Conservation (phyloP, 768 basidiomycete species). For the Botryobasidium botryosum region DNA sequence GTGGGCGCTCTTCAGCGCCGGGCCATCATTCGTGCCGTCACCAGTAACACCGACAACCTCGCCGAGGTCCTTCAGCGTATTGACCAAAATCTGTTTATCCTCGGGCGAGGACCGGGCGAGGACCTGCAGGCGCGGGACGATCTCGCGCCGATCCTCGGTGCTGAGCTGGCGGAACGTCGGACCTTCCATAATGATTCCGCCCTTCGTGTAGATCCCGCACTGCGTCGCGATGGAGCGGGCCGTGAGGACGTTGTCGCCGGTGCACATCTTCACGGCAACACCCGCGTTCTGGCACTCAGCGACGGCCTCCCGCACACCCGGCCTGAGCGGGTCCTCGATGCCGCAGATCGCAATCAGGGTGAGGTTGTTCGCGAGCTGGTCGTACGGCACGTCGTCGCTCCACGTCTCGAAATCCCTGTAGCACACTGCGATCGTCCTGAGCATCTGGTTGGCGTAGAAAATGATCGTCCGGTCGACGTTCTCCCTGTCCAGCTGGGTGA, state of each 20-base stretch:
- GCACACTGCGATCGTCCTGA: constrained; percentile 87
- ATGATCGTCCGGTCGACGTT: constrained; percentile 90
- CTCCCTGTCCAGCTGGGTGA: constrained; percentile 49
- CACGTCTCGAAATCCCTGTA: constrained; percentile 75
- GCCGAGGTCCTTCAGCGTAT: constrained; percentile 69
- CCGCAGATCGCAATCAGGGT: constrained; percentile 82
- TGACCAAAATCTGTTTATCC: constrained; percentile 88
- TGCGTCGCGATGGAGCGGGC: constrained; percentile 93
- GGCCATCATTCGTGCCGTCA: constrained; percentile 96
- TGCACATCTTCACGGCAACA: constrained; percentile 94
- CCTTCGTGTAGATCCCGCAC: constrained; percentile 86
- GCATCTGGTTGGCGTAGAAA: constrained; percentile 92
- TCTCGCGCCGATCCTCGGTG: constrained; percentile 51
- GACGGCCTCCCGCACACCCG: constrained; percentile 80
- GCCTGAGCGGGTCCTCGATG: constrained; percentile 90
- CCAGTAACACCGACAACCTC: constrained; percentile 94
- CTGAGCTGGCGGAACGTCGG: constrained; percentile 75
- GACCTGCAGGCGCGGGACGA: constrained; percentile 87
- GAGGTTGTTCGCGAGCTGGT: constrained; percentile 49
- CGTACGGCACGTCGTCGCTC: constrained; percentile 56
- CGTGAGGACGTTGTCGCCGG: constrained; percentile 91
- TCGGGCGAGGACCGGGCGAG: constrained; percentile 94
- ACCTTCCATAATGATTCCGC: constrained; percentile 97
- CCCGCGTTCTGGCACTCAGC: constrained; percentile 75
- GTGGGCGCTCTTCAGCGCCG: constrained; percentile 86